phyloP scores from a whole-genome alignment of 441 rosid genomes.

The Adansonia rubrostipa region DNA sequence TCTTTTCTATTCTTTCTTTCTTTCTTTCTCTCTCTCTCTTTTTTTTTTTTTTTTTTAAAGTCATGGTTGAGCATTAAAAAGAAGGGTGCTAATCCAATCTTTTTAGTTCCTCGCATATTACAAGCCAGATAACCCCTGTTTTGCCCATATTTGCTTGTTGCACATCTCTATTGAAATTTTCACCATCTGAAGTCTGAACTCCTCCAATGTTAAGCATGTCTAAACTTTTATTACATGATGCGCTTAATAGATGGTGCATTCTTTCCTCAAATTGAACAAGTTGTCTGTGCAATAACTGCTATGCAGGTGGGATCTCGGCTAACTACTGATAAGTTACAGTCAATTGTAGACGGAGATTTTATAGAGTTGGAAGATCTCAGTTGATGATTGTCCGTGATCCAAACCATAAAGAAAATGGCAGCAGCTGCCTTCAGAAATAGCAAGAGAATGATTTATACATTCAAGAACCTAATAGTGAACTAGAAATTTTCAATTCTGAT shows the following conservation, averaged over 20 bases:
- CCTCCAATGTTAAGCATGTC: background rate
- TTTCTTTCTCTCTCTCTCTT: no score
- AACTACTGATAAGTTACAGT: slow-evolving; percentile 21
- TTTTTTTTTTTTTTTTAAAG: background rate
- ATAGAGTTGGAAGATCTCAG: background rate
- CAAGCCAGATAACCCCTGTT: background rate
- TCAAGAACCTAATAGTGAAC: slow-evolving; percentile 20
- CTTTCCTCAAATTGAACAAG: background rate
- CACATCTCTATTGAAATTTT: background rate
- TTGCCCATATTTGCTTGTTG: background rate
- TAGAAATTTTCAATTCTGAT: slow-evolving; percentile 25
- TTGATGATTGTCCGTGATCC: background rate
- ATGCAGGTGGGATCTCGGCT: slow-evolving; percentile 43
- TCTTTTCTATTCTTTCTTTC: no score
- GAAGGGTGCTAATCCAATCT: background rate
- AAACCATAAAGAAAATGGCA: background rate
- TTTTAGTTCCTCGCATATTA: background rate
- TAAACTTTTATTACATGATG: background rate
- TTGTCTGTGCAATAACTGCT: slow-evolving; percentile 23
- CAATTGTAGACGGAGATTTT: slow-evolving; percentile 33
- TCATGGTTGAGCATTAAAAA: slow-evolving; percentile 8
- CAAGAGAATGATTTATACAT: background rate
- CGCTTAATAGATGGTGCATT: background rate
- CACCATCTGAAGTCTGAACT: background rate
- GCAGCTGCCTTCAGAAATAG: slow-evolving; percentile 10